Evolutionary conservation across 176 grass and related monocot genomes (phyloP), one percentile per base, ranked within the genome.

Genomic region (Bolboschoenus planiculmis): DNA sequence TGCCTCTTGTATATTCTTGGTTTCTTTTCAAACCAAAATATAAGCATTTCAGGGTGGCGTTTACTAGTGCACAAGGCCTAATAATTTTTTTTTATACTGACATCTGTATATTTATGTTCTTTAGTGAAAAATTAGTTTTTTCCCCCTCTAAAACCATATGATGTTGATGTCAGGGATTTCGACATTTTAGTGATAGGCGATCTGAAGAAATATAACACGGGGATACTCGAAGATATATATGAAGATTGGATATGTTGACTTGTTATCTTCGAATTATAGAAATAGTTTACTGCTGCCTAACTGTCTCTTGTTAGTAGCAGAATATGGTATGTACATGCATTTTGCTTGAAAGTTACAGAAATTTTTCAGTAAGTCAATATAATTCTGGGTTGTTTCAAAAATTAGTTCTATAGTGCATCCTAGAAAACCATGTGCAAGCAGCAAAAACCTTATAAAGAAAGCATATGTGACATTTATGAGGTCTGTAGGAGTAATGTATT

Each of bases 261-360:
- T 76, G 29, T 83, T 86, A 27, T 53, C 36, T 44, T 55, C 76
- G 46, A 85, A 14, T 13, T 14, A 61, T 7, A 81, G 42, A 76
- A 85, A n/a, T 55, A 87, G 78, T 71, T 83, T 16, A 15, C 15
- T 34, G 63, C 34, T 30, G 18, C 48, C 48, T 81, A 74, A 1
- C 91, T 78, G 79, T 30, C 0, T 21, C 7, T 48, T 42, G 10
- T 5, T 27, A 75, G 79, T 40, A 77, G 39, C 74, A 70, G 75
- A 90, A 78, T 71, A 92, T 95, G 90, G 92, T 95, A 86, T 30
- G 58, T 20, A 50, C 26, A 9, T 20, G 13, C 24, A 50, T 51
- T 76, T 76, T 50, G 44, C 43, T 76, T 50, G 11, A 50, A 51
- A 76, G 43, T 76, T 31, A 51, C n/a, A 0, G 2, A 7, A 51